These are phyloP conservation scores for Mycena citricolor DNA, from an alignment of 1,284 basidiomycete species.

Conservation along the genomic window DNA sequence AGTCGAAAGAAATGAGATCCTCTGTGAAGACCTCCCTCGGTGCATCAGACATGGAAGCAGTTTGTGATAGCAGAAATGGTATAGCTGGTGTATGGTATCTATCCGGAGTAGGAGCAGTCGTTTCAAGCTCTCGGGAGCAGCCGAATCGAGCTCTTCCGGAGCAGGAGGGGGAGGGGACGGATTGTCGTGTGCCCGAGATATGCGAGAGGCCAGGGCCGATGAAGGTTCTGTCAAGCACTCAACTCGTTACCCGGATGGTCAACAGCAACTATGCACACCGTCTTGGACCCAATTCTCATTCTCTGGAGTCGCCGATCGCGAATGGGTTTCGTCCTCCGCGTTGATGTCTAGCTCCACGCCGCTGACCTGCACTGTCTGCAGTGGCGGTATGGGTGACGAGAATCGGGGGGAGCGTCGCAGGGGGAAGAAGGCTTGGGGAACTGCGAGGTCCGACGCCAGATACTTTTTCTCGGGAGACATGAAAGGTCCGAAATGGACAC, in stretches of 20 bases:
- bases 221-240: slow-evolving; percentile 74
- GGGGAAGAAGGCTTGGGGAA: slow-evolving; percentile 33
- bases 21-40: no score
- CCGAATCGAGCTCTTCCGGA: slow-evolving; percentile 24
- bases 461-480: slow-evolving; percentile 57
- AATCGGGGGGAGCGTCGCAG: slow-evolving; percentile 54
- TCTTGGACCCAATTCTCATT: slow-evolving; percentile 39
- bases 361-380: slow-evolving; percentile 24
- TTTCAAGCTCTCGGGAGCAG: slow-evolving; percentile 20
- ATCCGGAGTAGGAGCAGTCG: slow-evolving; percentile 11
- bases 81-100: slow-evolving; percentile 14
- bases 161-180: slow-evolving; percentile 70
- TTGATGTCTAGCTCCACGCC: slow-evolving; percentile 26
- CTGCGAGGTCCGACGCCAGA: slow-evolving; percentile 33
- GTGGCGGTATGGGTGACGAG: slow-evolving; percentile 37
- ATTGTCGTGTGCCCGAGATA: slow-evolving; percentile 68
- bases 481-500: slow-evolving; percentile 53
- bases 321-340: slow-evolving; percentile 32
- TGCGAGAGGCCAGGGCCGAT: slow-evolving; percentile 58
- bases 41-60: slow-evolving; percentile 1
- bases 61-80: slow-evolving; percentile 14
- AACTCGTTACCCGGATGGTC: slow-evolving; percentile 11
- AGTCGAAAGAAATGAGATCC: slow-evolving; percentile 45
- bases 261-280: slow-evolving; percentile 34
- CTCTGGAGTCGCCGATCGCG: slow-evolving; percentile 46